Conservation (phyloP, 2,329 filamentous ascomycete species). For the Diplodia seriata region DNA sequence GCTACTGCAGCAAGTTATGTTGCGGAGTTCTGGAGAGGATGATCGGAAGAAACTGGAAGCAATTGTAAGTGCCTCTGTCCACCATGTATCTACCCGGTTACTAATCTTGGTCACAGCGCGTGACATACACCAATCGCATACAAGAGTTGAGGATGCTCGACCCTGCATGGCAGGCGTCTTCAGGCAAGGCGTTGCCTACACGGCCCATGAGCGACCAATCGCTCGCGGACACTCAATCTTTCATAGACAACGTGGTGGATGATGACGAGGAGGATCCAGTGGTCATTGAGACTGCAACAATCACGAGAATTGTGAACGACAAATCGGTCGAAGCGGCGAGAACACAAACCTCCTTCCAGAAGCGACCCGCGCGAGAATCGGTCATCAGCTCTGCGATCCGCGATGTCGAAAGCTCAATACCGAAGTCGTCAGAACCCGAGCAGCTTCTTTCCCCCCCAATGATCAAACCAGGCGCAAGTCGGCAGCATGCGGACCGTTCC, state of each 20-base stretch:
- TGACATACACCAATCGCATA: constrained; percentile 89
- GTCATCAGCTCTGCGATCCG: constrained; percentile 52
- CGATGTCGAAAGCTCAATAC: constrained; percentile 48
- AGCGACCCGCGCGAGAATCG: constrained; percentile 42
- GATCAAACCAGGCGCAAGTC: constrained; percentile 39
- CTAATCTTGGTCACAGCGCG: constrained; percentile 62
- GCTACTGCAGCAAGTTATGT: constrained; percentile 85
- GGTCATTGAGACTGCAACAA: constrained; percentile 61
- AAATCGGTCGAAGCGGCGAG: constrained; percentile 39
- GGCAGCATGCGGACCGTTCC: not conserved
- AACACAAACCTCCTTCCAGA: constrained; percentile 6
- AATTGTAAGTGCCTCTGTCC: constrained; percentile 71
- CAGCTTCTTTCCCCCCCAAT: constrained; percentile 47
- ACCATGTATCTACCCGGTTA: not conserved
- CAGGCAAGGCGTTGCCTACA: constrained; percentile 77
- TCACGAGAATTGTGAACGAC: constrained; percentile 60
- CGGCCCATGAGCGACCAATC: constrained; percentile 69
- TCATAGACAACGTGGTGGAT: constrained; percentile 41
- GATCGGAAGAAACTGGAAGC: constrained; percentile 90
- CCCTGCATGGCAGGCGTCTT: constrained; percentile 57
- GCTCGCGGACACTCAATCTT: constrained; percentile 44
- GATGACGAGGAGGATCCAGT: constrained; percentile 50
- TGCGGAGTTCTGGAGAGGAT: constrained; percentile 81
- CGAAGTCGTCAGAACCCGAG: constrained; percentile 36
- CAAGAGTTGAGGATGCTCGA: constrained; percentile 80